A percentile compares a stretch with the other conserved stretches of the same genome.
These are phyloP conservation scores for Rhizopogon rudus DNA, from an alignment of 768 basidiomycete species.

Conservation along the genomic window DNA sequence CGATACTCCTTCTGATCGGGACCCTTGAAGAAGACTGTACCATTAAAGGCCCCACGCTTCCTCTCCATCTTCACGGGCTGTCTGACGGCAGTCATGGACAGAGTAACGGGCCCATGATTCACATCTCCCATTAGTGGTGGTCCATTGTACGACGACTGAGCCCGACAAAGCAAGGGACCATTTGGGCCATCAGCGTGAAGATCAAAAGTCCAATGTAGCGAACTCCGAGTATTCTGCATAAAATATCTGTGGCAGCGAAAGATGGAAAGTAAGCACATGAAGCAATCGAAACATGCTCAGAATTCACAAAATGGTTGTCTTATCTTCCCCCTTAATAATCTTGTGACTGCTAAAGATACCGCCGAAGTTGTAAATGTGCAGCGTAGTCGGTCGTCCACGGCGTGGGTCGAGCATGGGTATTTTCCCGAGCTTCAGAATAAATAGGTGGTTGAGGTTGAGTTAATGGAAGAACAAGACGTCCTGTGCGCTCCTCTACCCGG, in stretches of 20 bases:
- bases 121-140: constrained; percentile 9
- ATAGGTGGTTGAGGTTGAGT: not conserved
- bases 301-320: constrained; percentile 15
- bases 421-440: not conserved
- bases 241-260: constrained; percentile 17
- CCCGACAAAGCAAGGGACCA: constrained; percentile 17
- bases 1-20: constrained; percentile 17
- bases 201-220: constrained; percentile 17
- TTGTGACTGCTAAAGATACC: constrained; percentile 20
- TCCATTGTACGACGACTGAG: constrained; percentile 16
- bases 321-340: constrained; percentile 22
- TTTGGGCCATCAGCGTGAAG: constrained; percentile 14
- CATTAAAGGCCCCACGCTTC: not conserved
- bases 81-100: constrained; percentile 14
- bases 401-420: constrained; percentile 1
- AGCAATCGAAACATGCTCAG: not conserved
- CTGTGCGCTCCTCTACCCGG: not conserved
- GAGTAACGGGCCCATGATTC: constrained; percentile 5
- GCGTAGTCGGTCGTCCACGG: constrained; percentile 6
- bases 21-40: constrained; percentile 20
- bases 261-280: not conserved
- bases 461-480: not conserved
- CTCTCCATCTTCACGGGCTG: constrained; percentile 10
- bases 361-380: constrained; percentile 22
- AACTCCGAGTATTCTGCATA: constrained; percentile 13